phyloP scores from a whole-genome alignment of 345 rosid species.

The Chamaenerion angustifolium region DNA sequence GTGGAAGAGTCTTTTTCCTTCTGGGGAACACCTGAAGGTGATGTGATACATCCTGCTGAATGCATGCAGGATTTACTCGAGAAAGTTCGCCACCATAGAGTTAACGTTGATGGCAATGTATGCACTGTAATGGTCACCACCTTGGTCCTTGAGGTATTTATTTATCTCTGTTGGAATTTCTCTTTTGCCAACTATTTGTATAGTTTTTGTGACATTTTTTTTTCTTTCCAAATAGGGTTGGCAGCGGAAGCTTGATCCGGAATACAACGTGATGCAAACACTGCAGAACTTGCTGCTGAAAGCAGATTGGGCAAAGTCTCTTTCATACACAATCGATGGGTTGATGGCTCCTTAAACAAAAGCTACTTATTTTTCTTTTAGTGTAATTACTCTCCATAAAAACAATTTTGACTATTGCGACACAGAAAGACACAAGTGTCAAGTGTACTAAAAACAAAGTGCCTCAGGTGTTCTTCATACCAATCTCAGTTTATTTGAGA shows the following conservation, averaged over 20 bases:
- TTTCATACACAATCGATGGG: conserved; percentile 90
- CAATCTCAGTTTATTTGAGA: no score
- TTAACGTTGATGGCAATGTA: conserved; percentile 83
- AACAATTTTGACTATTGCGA: no score
- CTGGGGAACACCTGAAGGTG: conserved; percentile 94
- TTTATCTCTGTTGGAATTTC: not conserved
- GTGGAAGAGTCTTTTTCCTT: conserved; percentile 72
- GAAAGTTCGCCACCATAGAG: conserved; percentile 77
- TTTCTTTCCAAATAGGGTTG: conserved; percentile 59
- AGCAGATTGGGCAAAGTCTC: conserved; percentile 89
- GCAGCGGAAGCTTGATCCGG: conserved; percentile 94
- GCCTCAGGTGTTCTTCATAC: no score
- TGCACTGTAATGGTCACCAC: conserved; percentile 94
- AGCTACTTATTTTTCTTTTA: no score
- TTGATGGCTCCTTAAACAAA: conserved; percentile 68
- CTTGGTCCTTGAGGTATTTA: conserved; percentile 88
- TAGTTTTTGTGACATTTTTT: conserved; percentile 1
- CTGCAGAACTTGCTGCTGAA: conserved; percentile 62
- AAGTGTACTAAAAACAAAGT: no score
- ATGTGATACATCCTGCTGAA: conserved; percentile 79
- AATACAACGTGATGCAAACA: conserved; percentile 72
- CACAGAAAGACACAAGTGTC: no score
- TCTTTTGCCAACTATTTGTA: no score
- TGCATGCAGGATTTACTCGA: conserved; percentile 94
- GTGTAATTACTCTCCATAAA: no score